Evolutionary conservation across 2,329 filamentous ascomycete genomes (phyloP).

Genomic region (Pestalotiopsis sp.): DNA sequence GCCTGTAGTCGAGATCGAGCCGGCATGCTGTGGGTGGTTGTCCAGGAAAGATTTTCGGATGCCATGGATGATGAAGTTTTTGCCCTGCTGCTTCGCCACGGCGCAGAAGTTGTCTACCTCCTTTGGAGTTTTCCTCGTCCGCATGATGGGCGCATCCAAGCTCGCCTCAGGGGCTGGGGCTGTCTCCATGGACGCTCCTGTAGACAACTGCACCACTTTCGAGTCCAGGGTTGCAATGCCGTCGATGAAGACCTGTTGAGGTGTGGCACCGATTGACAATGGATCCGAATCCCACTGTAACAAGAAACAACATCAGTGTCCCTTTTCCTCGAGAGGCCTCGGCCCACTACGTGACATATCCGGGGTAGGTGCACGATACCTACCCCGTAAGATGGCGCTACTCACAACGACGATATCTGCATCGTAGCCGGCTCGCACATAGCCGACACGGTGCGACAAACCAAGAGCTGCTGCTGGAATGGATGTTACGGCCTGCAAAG

Average conservation of each 20-base stretch:
- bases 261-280: constrained; percentile 44
- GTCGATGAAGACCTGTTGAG: constrained; percentile 50
- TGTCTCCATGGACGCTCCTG: constrained; percentile 9
- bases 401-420: constrained; percentile 46
- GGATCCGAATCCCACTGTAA: constrained; percentile 47
- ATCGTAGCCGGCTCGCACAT: constrained; percentile 45
- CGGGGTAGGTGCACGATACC: neutral
- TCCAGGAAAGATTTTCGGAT: constrained; percentile 38
- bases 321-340: too few species aligned
- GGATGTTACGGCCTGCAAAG: constrained; percentile 45
- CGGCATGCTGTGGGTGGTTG: constrained; percentile 15
- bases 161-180: neutral
- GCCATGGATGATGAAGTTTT: constrained; percentile 37
- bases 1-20: constrained; percentile 3
- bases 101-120: constrained; percentile 27
- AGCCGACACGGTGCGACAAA: constrained; percentile 45
- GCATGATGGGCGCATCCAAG: constrained; percentile 23
- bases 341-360: neutral
- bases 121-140: constrained; percentile 22
- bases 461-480: constrained; percentile 45
- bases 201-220: constrained; percentile 5
- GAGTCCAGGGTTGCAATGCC: constrained; percentile 27
- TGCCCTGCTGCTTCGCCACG: constrained; percentile 17
- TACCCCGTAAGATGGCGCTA: neutral
- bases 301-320: neutral